Base-by-base conservation (phyloP, 176 grass and related monocot genomes). In the Neostapfia colusana region DNA sequence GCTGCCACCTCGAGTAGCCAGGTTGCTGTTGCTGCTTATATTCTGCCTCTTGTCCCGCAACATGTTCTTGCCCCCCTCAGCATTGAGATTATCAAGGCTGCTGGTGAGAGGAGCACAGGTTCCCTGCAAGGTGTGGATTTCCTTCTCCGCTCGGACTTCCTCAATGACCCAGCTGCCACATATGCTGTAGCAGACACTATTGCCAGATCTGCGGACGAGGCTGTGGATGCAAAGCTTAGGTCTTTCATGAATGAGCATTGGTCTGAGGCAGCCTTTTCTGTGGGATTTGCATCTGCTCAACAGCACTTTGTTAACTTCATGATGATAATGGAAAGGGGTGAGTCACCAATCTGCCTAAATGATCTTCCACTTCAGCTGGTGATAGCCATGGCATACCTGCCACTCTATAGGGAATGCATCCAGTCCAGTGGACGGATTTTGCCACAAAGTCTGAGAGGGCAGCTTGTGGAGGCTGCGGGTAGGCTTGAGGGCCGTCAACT, bases 131-230 rank as follows among this genome's bases (percentile, higher is more conserved):
- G 90, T 77, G 93, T 97, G 3, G 86, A 87, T 21, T 97, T 93
- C 81, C 91, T 97, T 88, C 88, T 97, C 49, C 83, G 83, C 23
- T 89, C 81, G 0, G 79, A 97, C 74, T 97, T 97, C 77, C 82
- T 97, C 35, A 63, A 85, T 81, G 78, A 91, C 48, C 78, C 93
- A 65, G 84, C 81, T 35, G 90, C 90, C 31, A 97, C 93, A n/a
- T 97, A 97, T 75, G 83, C 90, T 54, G 90, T 97, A 2, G 93
- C 93, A 1, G 90, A 97, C 65, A 97, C 84, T 84, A 91, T 97
- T 43, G 81, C 93, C n/a, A 84, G 50, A 67, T 93, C 67, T 0
- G 53, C 79, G 15, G 93, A 97, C 53, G 93, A 93, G 28, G 81
- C 81, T 0, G 83, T 97, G 27, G 80, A 89, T 73, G 65, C 88